Evolutionary conservation across 441 rosid species (phyloP).

Genomic region (Gossypium davidsonii): DNA sequence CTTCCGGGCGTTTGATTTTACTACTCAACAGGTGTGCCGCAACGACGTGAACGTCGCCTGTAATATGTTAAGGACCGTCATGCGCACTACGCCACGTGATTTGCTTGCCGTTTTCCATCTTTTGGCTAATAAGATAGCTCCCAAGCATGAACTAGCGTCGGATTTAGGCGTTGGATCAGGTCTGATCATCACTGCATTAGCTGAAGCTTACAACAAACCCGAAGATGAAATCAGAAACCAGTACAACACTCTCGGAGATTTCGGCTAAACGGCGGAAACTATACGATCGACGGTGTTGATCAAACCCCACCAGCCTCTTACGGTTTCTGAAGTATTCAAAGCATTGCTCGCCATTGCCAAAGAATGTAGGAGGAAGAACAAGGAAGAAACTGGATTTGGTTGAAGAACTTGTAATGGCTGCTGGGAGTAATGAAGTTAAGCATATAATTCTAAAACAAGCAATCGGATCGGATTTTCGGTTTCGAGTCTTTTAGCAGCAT

Average conservation of each 20-base stretch:
- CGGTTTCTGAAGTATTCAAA: constrained; percentile 62
- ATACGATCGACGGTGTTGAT: constrained; percentile 77
- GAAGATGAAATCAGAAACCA: constrained; percentile 55
- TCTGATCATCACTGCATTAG: constrained; percentile 53
- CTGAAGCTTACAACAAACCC: constrained; percentile 72
- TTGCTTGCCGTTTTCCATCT: constrained; percentile 58
- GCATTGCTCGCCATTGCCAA: constrained; percentile 72
- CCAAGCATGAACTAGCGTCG: constrained; percentile 72
- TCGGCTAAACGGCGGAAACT: constrained; percentile 80
- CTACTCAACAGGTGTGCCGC: constrained; percentile 49
- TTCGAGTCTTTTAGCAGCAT: constrained; percentile 77
- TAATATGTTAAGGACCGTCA: constrained; percentile 71
- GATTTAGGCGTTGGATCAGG: constrained; percentile 53
- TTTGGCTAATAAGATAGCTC: constrained; percentile 62
- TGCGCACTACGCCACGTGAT: constrained; percentile 65
- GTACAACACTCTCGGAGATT: constrained; percentile 67
- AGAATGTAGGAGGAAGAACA: constrained; percentile 84
- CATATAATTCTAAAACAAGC: constrained; percentile 59
- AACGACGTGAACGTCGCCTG: constrained; percentile 66
- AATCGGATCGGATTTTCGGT: constrained; percentile 54
- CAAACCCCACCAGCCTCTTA: constrained; percentile 59
- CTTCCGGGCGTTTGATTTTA: constrained; percentile 55
- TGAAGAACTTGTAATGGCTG: constrained; percentile 80
- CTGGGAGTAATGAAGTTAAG: constrained; percentile 77
- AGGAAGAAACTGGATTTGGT: constrained; percentile 78